Evolutionary conservation across 768 basidiomycete species (phyloP).

Genomic region (Agrocybe chaxingu): DNA sequence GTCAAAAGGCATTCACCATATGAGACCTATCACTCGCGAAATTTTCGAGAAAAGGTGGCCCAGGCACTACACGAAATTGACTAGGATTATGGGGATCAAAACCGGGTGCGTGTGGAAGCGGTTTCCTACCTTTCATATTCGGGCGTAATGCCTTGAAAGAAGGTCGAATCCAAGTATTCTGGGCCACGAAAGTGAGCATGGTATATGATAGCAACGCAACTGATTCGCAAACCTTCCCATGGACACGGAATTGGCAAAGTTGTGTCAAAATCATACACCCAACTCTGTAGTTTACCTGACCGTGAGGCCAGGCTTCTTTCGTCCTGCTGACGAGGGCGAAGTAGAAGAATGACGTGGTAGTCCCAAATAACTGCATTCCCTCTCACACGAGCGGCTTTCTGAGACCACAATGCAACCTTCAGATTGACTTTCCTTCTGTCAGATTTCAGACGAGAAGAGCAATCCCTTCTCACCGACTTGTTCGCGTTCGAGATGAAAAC

Average conservation of each 20-base stretch:
- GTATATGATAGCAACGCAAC: background rate
- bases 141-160: slow-evolving; percentile 30
- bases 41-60: slow-evolving; percentile 44
- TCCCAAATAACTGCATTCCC: slow-evolving; percentile 61
- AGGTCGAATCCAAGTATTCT: slow-evolving; percentile 49
- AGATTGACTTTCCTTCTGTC: background rate
- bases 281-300: slow-evolving; percentile 24
- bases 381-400: slow-evolving; percentile 37
- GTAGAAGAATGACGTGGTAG: slow-evolving; percentile 66
- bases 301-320: slow-evolving; percentile 1
- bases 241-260: slow-evolving; percentile 46
- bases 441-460: slow-evolving; percentile 1
- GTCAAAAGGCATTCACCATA: slow-evolving; percentile 47
- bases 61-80: slow-evolving; percentile 59
- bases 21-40: slow-evolving; percentile 78
- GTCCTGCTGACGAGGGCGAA: slow-evolving; percentile 30
- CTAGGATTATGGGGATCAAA: slow-evolving; percentile 27
- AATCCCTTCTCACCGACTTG: slow-evolving; percentile 43
- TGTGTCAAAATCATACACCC: slow-evolving; percentile 75
- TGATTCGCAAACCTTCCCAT: slow-evolving; percentile 39
- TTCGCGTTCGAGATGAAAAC: slow-evolving; percentile 65
- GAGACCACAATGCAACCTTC: slow-evolving; percentile 66
- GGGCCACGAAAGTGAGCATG: background rate
- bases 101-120: background rate
- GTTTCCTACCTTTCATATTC: slow-evolving; percentile 42